These are phyloP conservation scores for Verticillium tricorpus DNA, from an alignment of 2,329 filamentous ascomycete species.

Conservation along the genomic window DNA sequence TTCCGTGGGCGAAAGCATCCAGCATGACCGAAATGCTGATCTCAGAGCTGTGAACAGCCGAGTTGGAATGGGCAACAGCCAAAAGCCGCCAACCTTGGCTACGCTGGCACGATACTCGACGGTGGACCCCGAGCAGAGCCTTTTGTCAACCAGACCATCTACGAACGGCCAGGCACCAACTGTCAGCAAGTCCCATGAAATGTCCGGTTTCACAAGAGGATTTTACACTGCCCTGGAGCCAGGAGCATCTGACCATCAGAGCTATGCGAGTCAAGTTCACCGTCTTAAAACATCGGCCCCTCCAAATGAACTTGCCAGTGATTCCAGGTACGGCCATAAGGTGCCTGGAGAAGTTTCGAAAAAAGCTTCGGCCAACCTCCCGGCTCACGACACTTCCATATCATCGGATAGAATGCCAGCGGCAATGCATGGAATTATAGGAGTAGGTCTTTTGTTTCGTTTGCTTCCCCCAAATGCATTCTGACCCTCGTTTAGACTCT, in stretches of 20 bases:
- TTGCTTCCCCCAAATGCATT: neutral
- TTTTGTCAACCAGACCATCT: neutral
- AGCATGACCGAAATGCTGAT: too few relatives aligned
- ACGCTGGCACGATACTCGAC: too few relatives aligned
- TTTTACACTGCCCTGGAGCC: neutral
- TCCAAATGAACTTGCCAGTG: too few relatives aligned
- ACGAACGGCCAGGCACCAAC: neutral
- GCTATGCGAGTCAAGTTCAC: neutral
- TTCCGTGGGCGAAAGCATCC: too few relatives aligned
- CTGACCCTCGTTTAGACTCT: neutral
- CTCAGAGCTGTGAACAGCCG: too few relatives aligned
- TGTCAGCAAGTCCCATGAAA: neutral
- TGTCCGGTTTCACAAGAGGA: neutral
- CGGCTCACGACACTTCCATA: neutral
- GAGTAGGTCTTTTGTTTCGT: neutral
- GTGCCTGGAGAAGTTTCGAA: too few relatives aligned
- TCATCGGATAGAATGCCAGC: neutral
- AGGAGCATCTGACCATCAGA: neutral
- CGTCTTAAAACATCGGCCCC: neutral
- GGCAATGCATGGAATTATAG: neutral
- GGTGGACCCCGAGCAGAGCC: too few relatives aligned
- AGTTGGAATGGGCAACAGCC: too few relatives aligned
- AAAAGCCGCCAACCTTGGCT: too few relatives aligned
- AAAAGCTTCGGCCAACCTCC: neutral
- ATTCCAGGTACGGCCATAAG: too few relatives aligned